Base-by-base conservation (phyloP, 176 grass and related monocot species). In the Oryza officinalis region DNA sequence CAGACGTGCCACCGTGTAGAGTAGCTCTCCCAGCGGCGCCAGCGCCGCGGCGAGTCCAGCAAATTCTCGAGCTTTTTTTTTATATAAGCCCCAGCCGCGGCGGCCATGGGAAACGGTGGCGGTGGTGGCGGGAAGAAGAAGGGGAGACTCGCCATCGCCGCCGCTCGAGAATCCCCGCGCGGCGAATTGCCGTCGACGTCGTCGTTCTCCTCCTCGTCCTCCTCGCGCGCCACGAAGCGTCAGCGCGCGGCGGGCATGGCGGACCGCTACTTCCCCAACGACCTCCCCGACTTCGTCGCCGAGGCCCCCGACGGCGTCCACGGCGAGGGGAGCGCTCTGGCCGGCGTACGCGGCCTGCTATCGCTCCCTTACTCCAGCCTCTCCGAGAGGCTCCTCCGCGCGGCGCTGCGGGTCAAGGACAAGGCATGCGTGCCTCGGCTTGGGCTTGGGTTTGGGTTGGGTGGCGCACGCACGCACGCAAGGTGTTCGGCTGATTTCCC, bases 221-320 rank as follows among this genome's bases (percentile, higher is more conserved):
- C 66, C 8, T 30, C 50, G 12, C 57, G 23, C 44, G 60, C 74
- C 67, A 67, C 68, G n/a, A 90, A 90, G 80, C 88, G 84, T 59
- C 83, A 60, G 12, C 83, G 83, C n/a, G 17, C 4, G 45, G 83
- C 32, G 65, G 40, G 46, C 80, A 98, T 98, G 93, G 93, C 85
- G 22, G 91, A 95, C 63, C 93, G 96, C 43, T 95, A 90, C 89
- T 94, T 95, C 70, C 83, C 83, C 30, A 95, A 95, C 66, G 91
- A 98, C 46, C 89, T 95, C 80, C 91, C 89, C 3, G 89, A 93
- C 69, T 98, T 92, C 77, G 85, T 92, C 72, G 80, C 87, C 69
- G 93, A 95, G 85, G 67, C 41, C 25, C 57, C 92, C 67, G 86
- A 84, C 81, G 74, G 50, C 44, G 30, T 41, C 44, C 2, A 43